Percentiles rank a stretch among this genome's conserved stretches.
Conservation (phyloP, 192 early-diverging fungal genomes). For the Phlyctochytrium arcticum region DNA sequence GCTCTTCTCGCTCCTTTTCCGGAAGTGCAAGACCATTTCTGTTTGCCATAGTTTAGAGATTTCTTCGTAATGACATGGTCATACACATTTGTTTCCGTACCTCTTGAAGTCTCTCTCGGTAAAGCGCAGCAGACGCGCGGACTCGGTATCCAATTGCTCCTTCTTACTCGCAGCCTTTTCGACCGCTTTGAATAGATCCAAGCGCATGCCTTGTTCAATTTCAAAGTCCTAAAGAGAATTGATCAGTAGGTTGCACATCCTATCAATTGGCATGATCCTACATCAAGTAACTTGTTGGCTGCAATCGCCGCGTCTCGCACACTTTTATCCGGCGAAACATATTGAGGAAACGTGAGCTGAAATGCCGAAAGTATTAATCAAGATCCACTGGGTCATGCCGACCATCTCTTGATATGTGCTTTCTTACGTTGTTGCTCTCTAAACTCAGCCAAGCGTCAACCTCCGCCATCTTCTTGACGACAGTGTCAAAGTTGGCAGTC, state of each 20-base stretch:
- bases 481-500: constrained; percentile 5
- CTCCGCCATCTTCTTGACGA: constrained; percentile 4
- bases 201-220: constrained; percentile 34
- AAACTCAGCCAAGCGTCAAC: constrained; percentile 3
- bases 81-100: not conserved
- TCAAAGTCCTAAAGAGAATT: constrained; percentile 17
- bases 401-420: not conserved
- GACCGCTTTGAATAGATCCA: constrained; percentile 30
- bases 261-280: not conserved
- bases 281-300: constrained; percentile 17
- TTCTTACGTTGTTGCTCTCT: constrained; percentile 3
- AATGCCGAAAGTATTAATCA: not conserved
- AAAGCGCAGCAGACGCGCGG: constrained; percentile 65
- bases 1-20: constrained; percentile 52
- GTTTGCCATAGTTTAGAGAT: not conserved
- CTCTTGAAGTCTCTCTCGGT: constrained; percentile 62
- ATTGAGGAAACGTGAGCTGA: constrained; percentile 26
- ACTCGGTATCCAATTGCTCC: constrained; percentile 50
- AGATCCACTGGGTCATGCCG: not conserved
- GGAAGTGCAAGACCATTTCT: constrained; percentile 65
- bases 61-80: no score
- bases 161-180: constrained; percentile 17
- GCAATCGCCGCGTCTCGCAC: constrained; percentile 31
- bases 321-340: constrained; percentile 30
- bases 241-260: not conserved